Base-by-base conservation (phyloP, 441 rosid species). In the Biscutella laevigata region DNA sequence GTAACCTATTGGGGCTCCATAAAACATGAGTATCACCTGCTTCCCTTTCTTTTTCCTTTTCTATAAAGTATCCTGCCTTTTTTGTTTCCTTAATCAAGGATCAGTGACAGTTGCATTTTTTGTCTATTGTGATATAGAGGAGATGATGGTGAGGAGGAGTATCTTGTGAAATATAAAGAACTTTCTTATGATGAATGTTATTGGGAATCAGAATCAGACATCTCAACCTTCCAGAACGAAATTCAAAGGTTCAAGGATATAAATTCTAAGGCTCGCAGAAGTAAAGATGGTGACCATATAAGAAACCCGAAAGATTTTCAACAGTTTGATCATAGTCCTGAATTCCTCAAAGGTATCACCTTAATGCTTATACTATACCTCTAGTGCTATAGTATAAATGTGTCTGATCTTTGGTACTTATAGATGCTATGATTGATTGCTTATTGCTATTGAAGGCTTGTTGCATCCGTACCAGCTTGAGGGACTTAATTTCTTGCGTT, bases 381-480 rank as follows among this genome's bases (percentile, higher is more conserved):
- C n/a, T n/a, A n/a, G n/a, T n/a, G n/a, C n/a, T n/a, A n/a, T n/a
- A n/a, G n/a, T n/a, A 39, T 33, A 40, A 37, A 42, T 57, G 28
- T 34, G 32, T 40, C 21, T 20, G 37, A 43, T 25, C 47, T 42
- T 66, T 62, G 17, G 32, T 62, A 37, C 17, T 55, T 28, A 14
- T 70, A 39, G 53, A 43, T 43, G 37, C 50, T 53, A 50, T 44
- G 36, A 21, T 32, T 48, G 30, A 46, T 53, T 65, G 61, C 52
- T 65, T 57, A 48, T 53, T 75, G 56, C 53, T 40, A 53, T 43
- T 73, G 79, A 72, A 94, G 99, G 99, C 52, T 75, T 94, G 38
- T 69, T 94, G 64, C 97, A 94, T 69, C 99, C 96, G 1, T 94
- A 94, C 74, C 99, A 94, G 74, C 83, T 94, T 58, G 96, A 89